Percentiles rank a stretch among this genome's conserved stretches.
Evolutionary conservation across 2,329 filamentous ascomycete species (phyloP).

Genomic region (Aspergillus proliferans): DNA sequence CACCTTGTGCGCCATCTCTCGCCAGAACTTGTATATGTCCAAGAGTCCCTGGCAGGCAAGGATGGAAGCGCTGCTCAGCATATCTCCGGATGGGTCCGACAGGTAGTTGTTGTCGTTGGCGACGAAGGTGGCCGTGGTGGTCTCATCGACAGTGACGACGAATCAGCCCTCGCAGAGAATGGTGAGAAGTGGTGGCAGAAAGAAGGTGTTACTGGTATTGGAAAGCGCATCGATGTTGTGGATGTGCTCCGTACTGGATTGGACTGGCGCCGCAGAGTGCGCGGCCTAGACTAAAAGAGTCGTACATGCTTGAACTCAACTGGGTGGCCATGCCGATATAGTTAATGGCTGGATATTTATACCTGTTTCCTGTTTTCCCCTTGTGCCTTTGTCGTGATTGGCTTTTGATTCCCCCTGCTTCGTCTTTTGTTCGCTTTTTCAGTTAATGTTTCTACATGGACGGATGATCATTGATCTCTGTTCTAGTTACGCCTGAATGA

Average conservation of each 20-base stretch:
- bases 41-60: conserved; percentile 72
- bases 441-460: background rate
- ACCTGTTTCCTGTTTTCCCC: conserved; percentile 9
- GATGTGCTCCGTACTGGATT: conserved; percentile 76
- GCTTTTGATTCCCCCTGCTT: conserved; percentile 18
- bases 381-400: conserved; percentile 15
- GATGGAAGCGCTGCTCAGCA: conserved; percentile 69
- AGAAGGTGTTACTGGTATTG: conserved; percentile 74
- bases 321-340: conserved; percentile 19
- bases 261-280: conserved; percentile 77
- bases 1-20: conserved; percentile 81
- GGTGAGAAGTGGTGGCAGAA: conserved; percentile 54
- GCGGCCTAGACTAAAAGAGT: conserved; percentile 49
- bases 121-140: conserved; percentile 60
- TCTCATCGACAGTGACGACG: conserved; percentile 70
- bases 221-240: conserved; percentile 81
- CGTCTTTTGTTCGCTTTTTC: conserved; percentile 1
- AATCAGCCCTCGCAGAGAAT: conserved; percentile 33
- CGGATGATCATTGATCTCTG: background rate
- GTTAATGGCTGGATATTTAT: conserved; percentile 17
- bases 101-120: conserved; percentile 54
- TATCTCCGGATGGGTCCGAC: conserved; percentile 56
- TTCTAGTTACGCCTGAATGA: background rate
- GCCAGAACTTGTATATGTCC: conserved; percentile 80
- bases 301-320: background rate